Evolutionary conservation across 352 stramenopile genomes (phyloP), one percentile per base, ranked within the genome.

Genomic region (Phytophthora quininea): DNA sequence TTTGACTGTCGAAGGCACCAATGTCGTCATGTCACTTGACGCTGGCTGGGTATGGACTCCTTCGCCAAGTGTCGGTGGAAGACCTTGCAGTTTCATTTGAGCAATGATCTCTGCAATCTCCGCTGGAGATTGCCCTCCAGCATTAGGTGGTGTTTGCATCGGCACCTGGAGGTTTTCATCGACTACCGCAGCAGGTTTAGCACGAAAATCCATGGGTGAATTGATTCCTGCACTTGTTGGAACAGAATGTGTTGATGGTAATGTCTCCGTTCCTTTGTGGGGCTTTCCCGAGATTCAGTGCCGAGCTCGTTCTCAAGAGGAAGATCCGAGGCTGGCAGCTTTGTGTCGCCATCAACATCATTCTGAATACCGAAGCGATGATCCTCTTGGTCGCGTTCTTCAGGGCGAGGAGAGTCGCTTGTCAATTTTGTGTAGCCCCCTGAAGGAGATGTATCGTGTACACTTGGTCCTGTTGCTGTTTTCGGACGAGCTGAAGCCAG

Each of bases 391-490:
- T 53, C 46, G n/a, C n/a, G 5, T 29, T 45, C 29, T 48, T 61
- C 29, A 8, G 14, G 24, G 8, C 37, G 53, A 32, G 40, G 27
- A 29, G 56, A 33, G 12, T 54, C 56, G 37, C 61, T 60, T 29
- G 58, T 69, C 10, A 76, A n/a, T 29, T 73, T 76, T 48, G 54
- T 67, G 58, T 73, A 73, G 24, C 58, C 47, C n/a, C 35, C 49
- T 24, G 58, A 32, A 46, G 31, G 50, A 42, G 31, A 27, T 33
- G 24, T 46, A 33, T 65, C 53, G 30, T 57, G 60, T 31, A 52
- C 37, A 52, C 46, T 42, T 4, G 53, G 57, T 10, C 54, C 51
- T 54, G 50, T 51, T 19, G 48, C 58, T 7, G 4, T 67, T 55
- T 30, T 7, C 33, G 45, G 33, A 8, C 59, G 31, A 24, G 31